Evolutionary conservation across 208 protist species (phyloP).

Genomic region (Wallacemonas sp.): DNA sequence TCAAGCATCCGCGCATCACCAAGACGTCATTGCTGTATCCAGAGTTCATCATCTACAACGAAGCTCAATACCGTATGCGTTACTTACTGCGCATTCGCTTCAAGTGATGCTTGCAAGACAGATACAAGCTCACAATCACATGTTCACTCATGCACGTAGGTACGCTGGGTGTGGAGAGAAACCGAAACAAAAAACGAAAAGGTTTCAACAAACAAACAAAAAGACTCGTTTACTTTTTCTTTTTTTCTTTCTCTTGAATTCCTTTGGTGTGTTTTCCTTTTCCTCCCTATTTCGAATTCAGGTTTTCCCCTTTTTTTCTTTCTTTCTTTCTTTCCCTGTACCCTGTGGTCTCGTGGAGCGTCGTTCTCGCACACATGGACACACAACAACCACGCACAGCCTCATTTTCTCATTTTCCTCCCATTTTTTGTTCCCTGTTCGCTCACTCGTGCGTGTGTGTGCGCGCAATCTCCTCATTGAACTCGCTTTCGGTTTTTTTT

Average conservation of each 20-base stretch:
- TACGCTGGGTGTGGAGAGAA: no score
- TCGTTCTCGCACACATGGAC: no score
- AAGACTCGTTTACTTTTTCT: no score
- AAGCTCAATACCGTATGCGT: constrained; percentile 51
- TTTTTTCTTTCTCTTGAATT: no score
- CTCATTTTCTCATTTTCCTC: constrained; percentile 11
- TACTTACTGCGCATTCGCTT: constrained; percentile 66
- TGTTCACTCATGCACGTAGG: no score
- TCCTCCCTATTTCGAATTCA: no score
- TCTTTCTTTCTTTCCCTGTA: neutral
- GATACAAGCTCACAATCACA: no score
- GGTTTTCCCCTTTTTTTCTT: neutral
- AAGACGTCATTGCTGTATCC: constrained; percentile 54
- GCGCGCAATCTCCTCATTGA: no score
- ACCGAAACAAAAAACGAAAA: no score
- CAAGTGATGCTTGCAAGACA: constrained; percentile 1
- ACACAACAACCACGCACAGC: no score
- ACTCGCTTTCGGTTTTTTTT: neutral
- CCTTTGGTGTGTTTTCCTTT: no score
- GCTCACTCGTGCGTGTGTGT: neutral
- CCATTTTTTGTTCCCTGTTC: neutral
- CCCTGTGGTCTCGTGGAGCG: neutral
- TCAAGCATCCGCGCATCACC: constrained; percentile 15
- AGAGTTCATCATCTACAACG: constrained; percentile 88
- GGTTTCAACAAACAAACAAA: no score